Base-by-base conservation (phyloP, 2,329 filamentous ascomycete species). In the Stemphylium beticola region DNA sequence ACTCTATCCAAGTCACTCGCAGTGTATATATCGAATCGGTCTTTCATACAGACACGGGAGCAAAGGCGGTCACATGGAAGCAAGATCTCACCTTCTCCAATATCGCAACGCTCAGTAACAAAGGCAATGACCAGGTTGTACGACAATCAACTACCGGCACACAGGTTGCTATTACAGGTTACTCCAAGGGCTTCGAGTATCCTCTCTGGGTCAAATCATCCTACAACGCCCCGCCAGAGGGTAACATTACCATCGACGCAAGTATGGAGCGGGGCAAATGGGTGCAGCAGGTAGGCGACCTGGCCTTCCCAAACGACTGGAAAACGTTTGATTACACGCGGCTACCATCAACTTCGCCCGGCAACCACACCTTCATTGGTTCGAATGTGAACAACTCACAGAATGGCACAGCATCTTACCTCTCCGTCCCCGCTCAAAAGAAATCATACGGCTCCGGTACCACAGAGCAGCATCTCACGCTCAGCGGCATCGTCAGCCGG, bases 281-380 rank as follows among this genome's bases (percentile, higher is more conserved):
- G 15, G 77, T 84, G 8, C 66, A 76, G 22, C 77, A 78, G 22
- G 55, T 74, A 20, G 81, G 81, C 4, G 67, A 73, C 8, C 72
- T 81, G 1, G 78, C 84, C 22, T 85, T 89, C 45, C 83, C 87
- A 0, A 85, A 81, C 0, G 85, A 85, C 1, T 74, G 88, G 2
- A 84, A 88, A 59, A 82, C 83, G 0, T 87, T 83, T 81, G 72
- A 74, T 32, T 74, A 70, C 18, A 62, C 53, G 18, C 69, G 69
- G 29, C 57, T 65, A 26, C 55, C 67, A 20, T 18, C 51, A 17
- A 39, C 18, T 18, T 50, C 46, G n/a, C 33, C 40, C 17, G 32
- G 52, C 33, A 14, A 48, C 1, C 32, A 31, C 8, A 43, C 58
- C 3, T 73, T 79, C 57, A 57, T 65, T 15, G 80, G 79, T 6